Evolutionary conservation across 768 basidiomycete genomes (phyloP), one percentile per base, ranked within the genome.

Genomic region (Epithele typhae): DNA sequence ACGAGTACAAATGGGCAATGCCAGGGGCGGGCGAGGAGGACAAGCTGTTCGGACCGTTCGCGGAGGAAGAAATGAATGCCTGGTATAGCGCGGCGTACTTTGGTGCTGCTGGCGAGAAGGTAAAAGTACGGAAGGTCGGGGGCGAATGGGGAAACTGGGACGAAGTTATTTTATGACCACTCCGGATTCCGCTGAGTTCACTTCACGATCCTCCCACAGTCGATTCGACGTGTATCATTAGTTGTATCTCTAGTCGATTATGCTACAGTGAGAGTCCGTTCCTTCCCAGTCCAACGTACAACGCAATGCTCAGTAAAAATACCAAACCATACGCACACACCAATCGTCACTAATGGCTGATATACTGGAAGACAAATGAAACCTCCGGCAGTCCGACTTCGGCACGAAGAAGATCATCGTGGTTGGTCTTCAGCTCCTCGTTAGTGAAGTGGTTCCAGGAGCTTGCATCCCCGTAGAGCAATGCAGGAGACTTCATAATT

Each of bases 401-500:
- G 3, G 91, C 92, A 22, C 96, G 79, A 25, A 99, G 71, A 36
- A 99, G 74, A 62, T 97, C 95, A 59, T 99, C 96, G 58, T 99
- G 96, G 57, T 96, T 93, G 57, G 81, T 86, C 64, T 79, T 82
- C 38, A 99, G 73, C 59, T 96, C 91, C 0, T 64, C 70, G 56
- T 96, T 97, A 3, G 89, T 88, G 63, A 92, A 93, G 61, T 99
- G 96, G 64, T 99, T 98, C 96, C 96, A 98, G 91, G 94, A 89
- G 87, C 91, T 94, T 2, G 90, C 92, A 64, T 99, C 96, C 14
- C 96, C 96, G 55, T 98, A 98, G 14, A 99, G 63, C 58, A 98
- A 64, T 0, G 91, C 93, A 2, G 84, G 81, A 3, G 90, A 74
- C 66, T 95, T 97, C 58, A 79, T 73, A 36, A 76, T 60, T 64